phyloP scores from a whole-genome alignment of 129 eudicot species.

The Tanacetum coccineum region DNA sequence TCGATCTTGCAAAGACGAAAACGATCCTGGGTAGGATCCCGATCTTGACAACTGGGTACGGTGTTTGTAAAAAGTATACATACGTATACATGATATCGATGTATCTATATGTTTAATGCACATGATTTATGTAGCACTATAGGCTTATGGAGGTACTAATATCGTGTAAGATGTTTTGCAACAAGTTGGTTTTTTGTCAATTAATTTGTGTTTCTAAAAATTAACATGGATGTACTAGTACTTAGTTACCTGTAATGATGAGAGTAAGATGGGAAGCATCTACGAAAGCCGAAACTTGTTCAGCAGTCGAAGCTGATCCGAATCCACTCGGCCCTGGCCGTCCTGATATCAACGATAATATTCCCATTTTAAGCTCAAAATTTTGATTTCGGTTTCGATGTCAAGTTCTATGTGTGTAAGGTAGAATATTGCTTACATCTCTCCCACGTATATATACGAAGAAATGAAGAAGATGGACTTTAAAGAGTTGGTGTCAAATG shows the following conservation, averaged over 20 bases:
- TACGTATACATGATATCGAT: too few relatives aligned
- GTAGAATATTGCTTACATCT: neutral
- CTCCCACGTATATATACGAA: neutral
- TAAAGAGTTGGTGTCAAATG: conserved; percentile 27
- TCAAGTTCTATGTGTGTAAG: neutral
- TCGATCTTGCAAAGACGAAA: too few relatives aligned
- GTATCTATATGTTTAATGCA: too few relatives aligned
- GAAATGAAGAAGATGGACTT: conserved; percentile 17
- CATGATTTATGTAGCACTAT: too few relatives aligned
- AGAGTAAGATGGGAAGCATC: conserved; percentile 65
- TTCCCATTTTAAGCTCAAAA: conserved; percentile 22
- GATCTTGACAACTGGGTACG: too few relatives aligned
- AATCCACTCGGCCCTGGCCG: conserved; percentile 69
- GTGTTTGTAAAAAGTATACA: too few relatives aligned
- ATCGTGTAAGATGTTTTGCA: too few relatives aligned
- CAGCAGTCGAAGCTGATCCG: conserved; percentile 87
- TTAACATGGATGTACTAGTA: too few relatives aligned
- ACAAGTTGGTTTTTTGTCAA: too few relatives aligned
- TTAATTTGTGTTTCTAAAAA: too few relatives aligned
- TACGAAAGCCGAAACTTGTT: conserved; percentile 56
- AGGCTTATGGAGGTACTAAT: too few relatives aligned
- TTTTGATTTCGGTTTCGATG: neutral
- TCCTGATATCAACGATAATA: conserved; percentile 68
- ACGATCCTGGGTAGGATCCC: too few relatives aligned
- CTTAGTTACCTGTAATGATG: conserved; percentile 80